These are phyloP conservation scores for Lophiotrema nucula DNA, from an alignment of 495 filamentous ascomycete species.

Conservation along the genomic window DNA sequence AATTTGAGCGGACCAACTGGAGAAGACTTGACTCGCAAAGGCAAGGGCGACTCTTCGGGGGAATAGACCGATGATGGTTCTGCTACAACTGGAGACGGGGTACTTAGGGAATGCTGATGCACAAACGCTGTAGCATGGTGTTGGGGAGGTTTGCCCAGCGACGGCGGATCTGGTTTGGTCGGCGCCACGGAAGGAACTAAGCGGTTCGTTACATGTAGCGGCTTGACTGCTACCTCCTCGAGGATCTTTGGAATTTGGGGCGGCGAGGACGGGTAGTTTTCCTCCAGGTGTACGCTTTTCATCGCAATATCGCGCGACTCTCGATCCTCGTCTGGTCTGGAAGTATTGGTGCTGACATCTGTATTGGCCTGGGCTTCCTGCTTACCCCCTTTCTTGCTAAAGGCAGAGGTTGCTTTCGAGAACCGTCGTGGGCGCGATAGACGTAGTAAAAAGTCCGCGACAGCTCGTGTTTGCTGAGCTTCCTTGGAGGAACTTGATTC, in stretches of 20 bases:
- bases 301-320: too few species aligned
- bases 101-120: conserved; percentile 15
- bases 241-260: too few species aligned
- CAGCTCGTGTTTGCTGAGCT: conserved; percentile 23
- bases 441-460: conserved; percentile 30
- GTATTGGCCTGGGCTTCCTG: conserved; percentile 3
- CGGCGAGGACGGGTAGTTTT: too few species aligned
- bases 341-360: not conserved
- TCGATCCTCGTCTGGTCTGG: too few species aligned
- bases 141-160: too few species aligned
- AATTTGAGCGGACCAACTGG: not conserved
- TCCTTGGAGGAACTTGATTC: conserved; percentile 34
- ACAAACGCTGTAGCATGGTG: too few species aligned
- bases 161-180: too few species aligned
- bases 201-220: too few species aligned
- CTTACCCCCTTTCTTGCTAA: conserved; percentile 1
- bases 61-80: conserved; percentile 17
- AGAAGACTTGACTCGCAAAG: conserved; percentile 4
- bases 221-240: too few species aligned
- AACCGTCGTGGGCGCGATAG: conserved; percentile 7
- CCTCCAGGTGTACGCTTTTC: too few species aligned
- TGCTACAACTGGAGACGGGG: conserved; percentile 9
- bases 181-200: too few species aligned
- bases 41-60: conserved; percentile 11
- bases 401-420: conserved; percentile 1